Evolutionary conservation across 805 yeast genomes (phyloP).

Genomic region (Ogataea polymorpha): DNA sequence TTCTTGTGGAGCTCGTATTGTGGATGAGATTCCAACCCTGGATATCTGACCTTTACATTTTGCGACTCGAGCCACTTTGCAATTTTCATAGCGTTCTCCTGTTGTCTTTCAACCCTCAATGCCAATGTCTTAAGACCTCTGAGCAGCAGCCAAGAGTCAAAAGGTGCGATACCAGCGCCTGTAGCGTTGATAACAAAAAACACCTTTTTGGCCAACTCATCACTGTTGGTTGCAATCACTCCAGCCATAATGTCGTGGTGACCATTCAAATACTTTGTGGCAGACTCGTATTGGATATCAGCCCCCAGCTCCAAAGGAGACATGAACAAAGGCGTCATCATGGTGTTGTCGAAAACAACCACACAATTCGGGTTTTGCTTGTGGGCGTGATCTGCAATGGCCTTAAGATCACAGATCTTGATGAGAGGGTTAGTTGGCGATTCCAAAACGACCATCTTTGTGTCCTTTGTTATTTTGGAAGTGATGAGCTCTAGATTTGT

Average conservation of each 20-base stretch:
- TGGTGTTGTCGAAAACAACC: constrained; percentile 90
- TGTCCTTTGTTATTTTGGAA: constrained; percentile 50
- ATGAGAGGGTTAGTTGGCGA: constrained; percentile 93
- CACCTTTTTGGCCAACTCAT: constrained; percentile 62
- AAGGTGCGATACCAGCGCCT: constrained; percentile 90
- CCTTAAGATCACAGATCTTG: constrained; percentile 76
- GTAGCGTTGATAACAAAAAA: constrained; percentile 82
- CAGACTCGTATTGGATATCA: constrained; percentile 91
- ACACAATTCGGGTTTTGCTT: constrained; percentile 60
- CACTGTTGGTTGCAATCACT: constrained; percentile 66
- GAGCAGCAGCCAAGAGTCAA: constrained; percentile 85
- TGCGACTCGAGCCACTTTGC: constrained; percentile 66
- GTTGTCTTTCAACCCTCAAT: constrained; percentile 84
- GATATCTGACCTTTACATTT: constrained; percentile 80
- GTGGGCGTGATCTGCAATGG: constrained; percentile 67
- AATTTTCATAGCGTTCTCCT: constrained; percentile 68
- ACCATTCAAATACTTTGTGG: constrained; percentile 88
- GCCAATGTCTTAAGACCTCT: constrained; percentile 89
- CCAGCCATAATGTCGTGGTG: constrained; percentile 99
- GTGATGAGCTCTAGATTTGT: constrained; percentile 63
- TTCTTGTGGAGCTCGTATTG: constrained; percentile 75
- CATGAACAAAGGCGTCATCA: constrained; percentile 91
- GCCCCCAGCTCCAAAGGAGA: constrained; percentile 83
- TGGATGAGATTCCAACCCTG: constrained; percentile 80
- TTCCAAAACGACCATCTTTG: constrained; percentile 81